phyloP scores from a whole-genome alignment of 305 asterid genomes.

The Vinca major region DNA sequence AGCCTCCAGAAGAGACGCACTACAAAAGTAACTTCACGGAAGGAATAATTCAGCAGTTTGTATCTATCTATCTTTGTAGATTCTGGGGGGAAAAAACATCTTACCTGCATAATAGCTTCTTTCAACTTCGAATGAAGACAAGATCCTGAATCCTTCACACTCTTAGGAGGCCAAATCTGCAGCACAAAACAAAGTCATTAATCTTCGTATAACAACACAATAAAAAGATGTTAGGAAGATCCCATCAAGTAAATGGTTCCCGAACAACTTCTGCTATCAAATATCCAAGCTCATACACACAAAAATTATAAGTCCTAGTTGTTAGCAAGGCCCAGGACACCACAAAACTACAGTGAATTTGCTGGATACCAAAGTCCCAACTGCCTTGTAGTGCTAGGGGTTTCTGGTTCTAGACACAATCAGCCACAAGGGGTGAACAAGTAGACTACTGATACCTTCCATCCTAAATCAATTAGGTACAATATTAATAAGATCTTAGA shows the following conservation, averaged over 20 bases:
- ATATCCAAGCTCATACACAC: neutral
- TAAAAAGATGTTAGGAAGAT: no score
- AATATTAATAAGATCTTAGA: neutral
- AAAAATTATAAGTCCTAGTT: neutral
- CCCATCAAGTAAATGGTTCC: neutral
- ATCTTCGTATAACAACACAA: neutral
- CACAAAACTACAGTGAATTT: neutral
- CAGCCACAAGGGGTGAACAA: no score
- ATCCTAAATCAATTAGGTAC: neutral
- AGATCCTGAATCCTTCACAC: slow-evolving; percentile 85
- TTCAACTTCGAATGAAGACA: slow-evolving; percentile 70
- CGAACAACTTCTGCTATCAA: neutral
- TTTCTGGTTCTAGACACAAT: no score
- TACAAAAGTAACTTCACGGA: no score
- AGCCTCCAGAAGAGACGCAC: neutral
- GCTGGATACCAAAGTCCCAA: neutral
- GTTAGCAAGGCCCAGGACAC: neutral
- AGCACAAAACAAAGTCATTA: slow-evolving; percentile 12
- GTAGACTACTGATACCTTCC: neutral
- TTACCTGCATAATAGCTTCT: slow-evolving; percentile 83
- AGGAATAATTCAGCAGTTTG: neutral
- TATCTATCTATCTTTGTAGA: neutral
- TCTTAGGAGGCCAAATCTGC: slow-evolving; percentile 99
- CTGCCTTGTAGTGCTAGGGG: neutral
- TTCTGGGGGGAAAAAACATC: neutral